Conservation (phyloP, 257 asterid genomes). For the Solanum boliviense region DNA sequence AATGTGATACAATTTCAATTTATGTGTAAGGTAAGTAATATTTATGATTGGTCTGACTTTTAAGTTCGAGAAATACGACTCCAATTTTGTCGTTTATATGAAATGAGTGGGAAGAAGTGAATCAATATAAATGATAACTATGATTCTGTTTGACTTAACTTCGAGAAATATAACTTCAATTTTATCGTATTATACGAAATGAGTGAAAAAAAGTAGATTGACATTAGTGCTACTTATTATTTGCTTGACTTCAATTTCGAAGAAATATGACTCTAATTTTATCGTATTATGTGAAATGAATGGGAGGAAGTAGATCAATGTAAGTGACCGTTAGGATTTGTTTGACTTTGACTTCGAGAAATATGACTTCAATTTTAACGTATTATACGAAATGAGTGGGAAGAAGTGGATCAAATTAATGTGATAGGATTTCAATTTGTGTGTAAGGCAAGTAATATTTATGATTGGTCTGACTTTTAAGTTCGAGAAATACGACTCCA, state of each 20-base stretch:
- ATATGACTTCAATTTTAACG: neutral
- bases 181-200: neutral
- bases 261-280: no score
- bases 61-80: neutral
- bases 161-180: no score
- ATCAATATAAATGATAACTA: neutral
- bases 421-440: neutral
- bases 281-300: neutral
- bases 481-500: neutral
- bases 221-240: neutral
- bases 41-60: neutral
- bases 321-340: neutral
- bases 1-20: neutral
- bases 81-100: neutral
- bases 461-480: neutral
- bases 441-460: neutral
- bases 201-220: no score
- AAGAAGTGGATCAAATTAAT: neutral
- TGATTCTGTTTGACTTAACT: neutral
- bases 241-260: neutral
- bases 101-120: neutral
- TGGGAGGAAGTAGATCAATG: neutral
- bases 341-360: neutral
- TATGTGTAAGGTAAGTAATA: neutral
- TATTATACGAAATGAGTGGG: neutral